Evolutionary conservation across 176 grass and related monocot species (phyloP).

Genomic region (Triticum timopheevii): DNA sequence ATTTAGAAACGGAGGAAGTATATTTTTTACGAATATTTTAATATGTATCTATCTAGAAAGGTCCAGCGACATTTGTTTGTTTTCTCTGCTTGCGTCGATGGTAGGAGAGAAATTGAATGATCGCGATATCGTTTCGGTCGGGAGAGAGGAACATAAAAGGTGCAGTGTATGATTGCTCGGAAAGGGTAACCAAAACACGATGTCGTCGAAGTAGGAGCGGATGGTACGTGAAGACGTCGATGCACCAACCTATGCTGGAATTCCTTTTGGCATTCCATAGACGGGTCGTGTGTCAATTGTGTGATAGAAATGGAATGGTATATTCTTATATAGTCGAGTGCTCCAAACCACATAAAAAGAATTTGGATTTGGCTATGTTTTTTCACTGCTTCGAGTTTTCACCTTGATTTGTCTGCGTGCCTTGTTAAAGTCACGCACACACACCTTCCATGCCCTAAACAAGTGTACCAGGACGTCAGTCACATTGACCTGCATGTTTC

Average conservation of each 20-base stretch:
- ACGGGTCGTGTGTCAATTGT: no score
- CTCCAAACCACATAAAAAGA: no score
- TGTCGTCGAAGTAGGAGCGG: not conserved
- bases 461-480: no score
- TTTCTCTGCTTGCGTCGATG: not conserved
- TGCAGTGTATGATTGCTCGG: not conserved
- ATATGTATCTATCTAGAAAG: not conserved
- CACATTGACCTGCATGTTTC: no score
- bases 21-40: no score
- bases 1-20: no score
- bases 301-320: no score
- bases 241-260: not conserved
- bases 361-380: not conserved
- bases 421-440: no score
- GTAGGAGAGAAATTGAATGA: not conserved
- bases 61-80: not conserved
- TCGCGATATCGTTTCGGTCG: not conserved
- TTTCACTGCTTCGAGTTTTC: not conserved
- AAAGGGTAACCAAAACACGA: not conserved
- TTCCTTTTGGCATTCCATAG: no score
- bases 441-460: no score
- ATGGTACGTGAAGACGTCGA: conserved; percentile 25
- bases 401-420: no score
- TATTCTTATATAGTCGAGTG: no score
- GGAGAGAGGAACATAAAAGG: not conserved